Percentiles rank a stretch among this genome's conserved stretches.
These are phyloP conservation scores for Hypomyces rosellus DNA, from an alignment of 2,329 filamentous ascomycete genomes.

Conservation along the genomic window DNA sequence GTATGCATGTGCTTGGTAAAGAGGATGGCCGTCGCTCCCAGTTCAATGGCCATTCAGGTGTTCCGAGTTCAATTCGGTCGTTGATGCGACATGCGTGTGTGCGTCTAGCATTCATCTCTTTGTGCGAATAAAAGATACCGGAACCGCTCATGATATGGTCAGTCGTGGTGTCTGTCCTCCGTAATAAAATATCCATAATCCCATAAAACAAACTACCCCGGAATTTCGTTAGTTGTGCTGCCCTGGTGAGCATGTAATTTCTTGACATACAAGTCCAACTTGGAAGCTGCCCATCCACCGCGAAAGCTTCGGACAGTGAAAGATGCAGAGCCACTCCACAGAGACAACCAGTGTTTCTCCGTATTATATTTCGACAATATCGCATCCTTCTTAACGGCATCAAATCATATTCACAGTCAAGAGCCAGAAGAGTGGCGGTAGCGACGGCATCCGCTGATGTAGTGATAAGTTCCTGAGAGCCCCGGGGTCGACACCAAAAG, in stretches of 20 bases:
- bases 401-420: not conserved
- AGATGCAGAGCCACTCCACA: constrained; percentile 11
- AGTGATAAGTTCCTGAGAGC: not conserved
- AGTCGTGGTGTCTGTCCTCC: not conserved
- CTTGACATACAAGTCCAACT: too few relatives aligned
- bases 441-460: not conserved
- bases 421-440: not conserved
- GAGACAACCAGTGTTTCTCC: constrained; percentile 25
- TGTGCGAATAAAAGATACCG: too few relatives aligned
- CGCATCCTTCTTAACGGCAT: constrained; percentile 16
- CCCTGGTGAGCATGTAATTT: not conserved
- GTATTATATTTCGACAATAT: constrained; percentile 21
- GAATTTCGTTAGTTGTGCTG: not conserved
- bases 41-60: constrained; percentile 6
- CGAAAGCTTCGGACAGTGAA: too few relatives aligned
- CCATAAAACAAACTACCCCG: not conserved
- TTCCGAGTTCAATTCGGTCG: constrained; percentile 3
- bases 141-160: not conserved
- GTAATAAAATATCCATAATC: not conserved
- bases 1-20: constrained; percentile 1
- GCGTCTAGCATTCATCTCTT: not conserved
- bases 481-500: too few relatives aligned
- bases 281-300: too few relatives aligned
- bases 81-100: not conserved
- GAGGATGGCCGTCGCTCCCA: not conserved